These are phyloP conservation scores for Auriscalpium vulgare DNA, from an alignment of 768 basidiomycete species.

Conservation along the genomic window DNA sequence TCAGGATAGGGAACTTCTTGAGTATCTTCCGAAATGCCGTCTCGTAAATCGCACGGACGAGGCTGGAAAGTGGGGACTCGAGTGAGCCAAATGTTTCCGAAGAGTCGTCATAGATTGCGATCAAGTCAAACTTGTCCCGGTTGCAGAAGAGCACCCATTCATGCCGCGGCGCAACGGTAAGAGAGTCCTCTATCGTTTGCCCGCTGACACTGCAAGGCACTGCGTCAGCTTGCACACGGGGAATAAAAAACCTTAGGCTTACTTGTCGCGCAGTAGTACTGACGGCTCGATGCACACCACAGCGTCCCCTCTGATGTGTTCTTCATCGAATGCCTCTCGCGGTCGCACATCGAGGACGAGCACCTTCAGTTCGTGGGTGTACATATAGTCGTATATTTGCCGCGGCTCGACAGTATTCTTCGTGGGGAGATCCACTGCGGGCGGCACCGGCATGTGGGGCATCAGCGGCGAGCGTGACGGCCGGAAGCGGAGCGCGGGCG, in stretches of 20 bases:
- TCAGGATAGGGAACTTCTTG: slow-evolving; percentile 69
- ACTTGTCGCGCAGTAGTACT: slow-evolving; percentile 64
- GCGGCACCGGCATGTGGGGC: slow-evolving; percentile 24
- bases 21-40: slow-evolving; percentile 64
- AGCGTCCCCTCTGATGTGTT: slow-evolving; percentile 59
- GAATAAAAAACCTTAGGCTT: slow-evolving; percentile 21
- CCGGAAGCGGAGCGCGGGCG: slow-evolving; percentile 29
- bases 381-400: slow-evolving; percentile 26
- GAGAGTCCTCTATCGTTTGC: slow-evolving; percentile 61
- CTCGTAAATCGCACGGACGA: slow-evolving; percentile 67
- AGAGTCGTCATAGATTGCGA: slow-evolving; percentile 74
- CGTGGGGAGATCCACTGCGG: slow-evolving; percentile 9
- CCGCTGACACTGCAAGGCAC: slow-evolving; percentile 48
- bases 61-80: slow-evolving; percentile 45
- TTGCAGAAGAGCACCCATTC: slow-evolving; percentile 75
- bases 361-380: slow-evolving; percentile 55
- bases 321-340: slow-evolving; percentile 66
- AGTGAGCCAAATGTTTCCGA: slow-evolving; percentile 44
- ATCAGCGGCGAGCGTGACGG: slow-evolving; percentile 33
- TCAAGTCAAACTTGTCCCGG: slow-evolving; percentile 82
- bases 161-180: slow-evolving; percentile 58
- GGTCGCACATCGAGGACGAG: slow-evolving; percentile 80
- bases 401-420: slow-evolving; percentile 24
- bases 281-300: slow-evolving; percentile 83
- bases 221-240: background rate